Base-by-base conservation (phyloP, 2,329 filamentous ascomycete genomes). In the Nemania diffusa region DNA sequence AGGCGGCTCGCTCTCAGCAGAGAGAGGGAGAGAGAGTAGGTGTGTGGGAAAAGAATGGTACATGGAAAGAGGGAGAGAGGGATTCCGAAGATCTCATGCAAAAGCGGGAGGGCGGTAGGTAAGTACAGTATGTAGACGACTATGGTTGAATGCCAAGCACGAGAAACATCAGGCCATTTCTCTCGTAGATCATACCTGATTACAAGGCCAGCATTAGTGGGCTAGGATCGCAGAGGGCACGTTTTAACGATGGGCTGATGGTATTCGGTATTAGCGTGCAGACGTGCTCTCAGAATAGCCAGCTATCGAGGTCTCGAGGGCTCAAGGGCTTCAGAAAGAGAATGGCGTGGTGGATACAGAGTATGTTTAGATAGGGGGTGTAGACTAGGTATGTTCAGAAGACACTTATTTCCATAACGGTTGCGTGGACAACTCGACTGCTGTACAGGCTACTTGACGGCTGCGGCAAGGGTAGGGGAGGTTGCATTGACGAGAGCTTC, bases 161-260 rank as follows among this genome's bases (percentile, higher is more conserved):
- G 74, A 74, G 73, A 79, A 79, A 79, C 79, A 77, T 78, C 77
- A 75, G 79, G 75, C 75, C 78, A 81, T 79, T 80, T 62, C 64
- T 68, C 63, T 63, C 62, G 81, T 73, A 79, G 81, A 82, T 82
- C 80, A 83, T 82, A 82, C 81, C 76, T 79, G 75, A 73, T 74
- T 76, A 78, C 76, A 74, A 78, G 78, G 77, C 76, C 75, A 76
- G 73, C 72, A 72, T 71, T 72, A 73, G 72, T 75, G 77, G 69
- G 74, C 72, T 73, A 64, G 56, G 51, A 65, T 65, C 32, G 22
- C 22, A 26, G 9, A 27, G 62, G 57, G 63, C 63, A 61, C 32
- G 61, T 59, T 68, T 68, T 64, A 37, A 22, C 37, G 50, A 58
- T 64, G 50, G 57, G 37, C 53, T 62, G 61, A 63, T 65, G 64